Evolutionary conservation across 495 filamentous ascomycete genomes (phyloP).

Genomic region (Penicillium manginii): DNA sequence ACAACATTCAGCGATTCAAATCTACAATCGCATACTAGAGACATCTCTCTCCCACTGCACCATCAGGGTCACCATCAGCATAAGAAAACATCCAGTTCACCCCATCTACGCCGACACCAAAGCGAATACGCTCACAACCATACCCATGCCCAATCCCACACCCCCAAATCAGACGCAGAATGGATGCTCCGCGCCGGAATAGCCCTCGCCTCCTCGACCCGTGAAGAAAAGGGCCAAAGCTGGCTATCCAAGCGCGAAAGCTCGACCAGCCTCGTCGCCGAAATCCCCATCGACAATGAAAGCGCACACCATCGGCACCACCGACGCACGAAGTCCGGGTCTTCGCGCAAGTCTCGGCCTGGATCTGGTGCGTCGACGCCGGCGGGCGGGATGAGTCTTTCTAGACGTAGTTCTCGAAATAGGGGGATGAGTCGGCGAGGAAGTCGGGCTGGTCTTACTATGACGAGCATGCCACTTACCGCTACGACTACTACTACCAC

Average conservation of each 20-base stretch:
- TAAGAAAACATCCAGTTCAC: slow-evolving; percentile 18
- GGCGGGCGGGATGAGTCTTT: slow-evolving; percentile 24
- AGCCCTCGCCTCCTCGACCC: slow-evolving; percentile 66
- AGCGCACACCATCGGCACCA: slow-evolving; percentile 24
- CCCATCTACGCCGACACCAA: slow-evolving; percentile 8
- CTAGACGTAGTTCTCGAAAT: slow-evolving; percentile 38
- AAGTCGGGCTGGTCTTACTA: slow-evolving; percentile 41
- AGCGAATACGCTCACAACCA: too few species aligned
- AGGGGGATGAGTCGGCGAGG: slow-evolving; percentile 36
- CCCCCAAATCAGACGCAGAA: slow-evolving; percentile 55
- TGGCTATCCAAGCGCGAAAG: slow-evolving; percentile 76
- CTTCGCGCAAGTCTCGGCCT: slow-evolving; percentile 37
- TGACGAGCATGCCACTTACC: slow-evolving; percentile 34
- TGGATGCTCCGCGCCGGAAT: slow-evolving; percentile 79
- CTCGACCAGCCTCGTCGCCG: slow-evolving; percentile 66
- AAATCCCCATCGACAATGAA: slow-evolving; percentile 29
- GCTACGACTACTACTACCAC: too few species aligned
- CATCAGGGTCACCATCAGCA: slow-evolving; percentile 25
- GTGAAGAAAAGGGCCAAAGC: slow-evolving; percentile 78
- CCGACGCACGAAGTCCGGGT: slow-evolving; percentile 28
- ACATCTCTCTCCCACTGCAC: slow-evolving; percentile 28
- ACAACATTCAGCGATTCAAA: slow-evolving; percentile 40
- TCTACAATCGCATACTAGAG: slow-evolving; percentile 27
- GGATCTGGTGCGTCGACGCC: slow-evolving; percentile 47
- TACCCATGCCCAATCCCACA: too few species aligned